Evolutionary conservation across 768 basidiomycete genomes (phyloP), one percentile per base, ranked within the genome.

Genomic region (Suillus americanus): DNA sequence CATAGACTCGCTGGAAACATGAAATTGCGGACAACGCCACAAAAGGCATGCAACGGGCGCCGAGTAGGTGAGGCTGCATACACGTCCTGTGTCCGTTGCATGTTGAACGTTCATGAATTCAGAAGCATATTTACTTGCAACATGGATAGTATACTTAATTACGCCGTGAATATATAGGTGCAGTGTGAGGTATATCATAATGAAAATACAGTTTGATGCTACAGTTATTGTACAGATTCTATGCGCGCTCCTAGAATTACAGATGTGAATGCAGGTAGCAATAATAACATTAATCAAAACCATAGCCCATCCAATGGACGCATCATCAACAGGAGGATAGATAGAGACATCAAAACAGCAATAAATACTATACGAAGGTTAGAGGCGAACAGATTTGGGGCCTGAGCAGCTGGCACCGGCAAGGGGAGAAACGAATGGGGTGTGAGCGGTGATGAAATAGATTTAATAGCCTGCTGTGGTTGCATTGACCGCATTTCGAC

Each of bases 11-110:
- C 20, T 54, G 35, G 33, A 20, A 54, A 35, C 10, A 10, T 12
- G 9, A 54, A 54, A 16, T 38, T 28, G 20, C 5, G 33, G 20
- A 10, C 20, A 33, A 33, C 33, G 13, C 33, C 12, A 20, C n/a
- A 25, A 14, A 40, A 57, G 38, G 7, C 23, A 16, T 40, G 37
- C 23, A 40, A 56, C n/a, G 4, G n/a, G 13, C 55, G 33, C 35
- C 33, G 53, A 54, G 53, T 54, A n/a, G 33, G 53, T n/a, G 53
- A 55, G 53, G 55, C 55, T 53, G 25, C 51, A 53, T 18, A 28
- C 51, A 56, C 20, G 7, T 56, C 38, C 10, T 13, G 9, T 37
- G n/a, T 35, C 9, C 16, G 37, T 25, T 35, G 14, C 23, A 28
- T 14, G 23, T 16, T 35, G 7, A 23, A 40, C 25, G 56, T 57